These are phyloP conservation scores for Cladobotryum mycophilum DNA, from an alignment of 2,329 filamentous ascomycete genomes.

Conservation along the genomic window DNA sequence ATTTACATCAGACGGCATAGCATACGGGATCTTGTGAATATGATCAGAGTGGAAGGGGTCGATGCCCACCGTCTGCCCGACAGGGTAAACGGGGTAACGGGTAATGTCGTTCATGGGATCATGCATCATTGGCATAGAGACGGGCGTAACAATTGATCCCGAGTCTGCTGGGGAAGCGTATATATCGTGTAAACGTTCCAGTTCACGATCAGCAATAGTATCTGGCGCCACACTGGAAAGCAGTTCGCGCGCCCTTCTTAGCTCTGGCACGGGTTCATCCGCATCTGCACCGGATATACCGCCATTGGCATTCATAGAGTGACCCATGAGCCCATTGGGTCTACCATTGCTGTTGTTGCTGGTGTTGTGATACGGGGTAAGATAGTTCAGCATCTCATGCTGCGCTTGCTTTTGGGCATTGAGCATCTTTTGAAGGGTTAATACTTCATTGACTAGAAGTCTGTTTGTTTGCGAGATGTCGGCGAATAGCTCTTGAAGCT, in stretches of 20 bases:
- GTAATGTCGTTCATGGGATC: conserved; percentile 50
- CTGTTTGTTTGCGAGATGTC: conserved; percentile 64
- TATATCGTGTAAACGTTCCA: conserved; percentile 49
- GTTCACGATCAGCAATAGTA: conserved; percentile 45
- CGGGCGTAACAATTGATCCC: conserved; percentile 35
- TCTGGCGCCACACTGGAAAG: conserved; percentile 48
- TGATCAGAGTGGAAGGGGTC: conserved; percentile 93
- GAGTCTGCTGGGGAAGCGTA: conserved; percentile 51
- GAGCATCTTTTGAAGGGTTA: conserved; percentile 55
- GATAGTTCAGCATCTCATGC: conserved; percentile 50
- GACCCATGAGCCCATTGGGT: conserved; percentile 26
- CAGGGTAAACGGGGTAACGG: conserved; percentile 75
- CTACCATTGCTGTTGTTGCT: conserved; percentile 25
- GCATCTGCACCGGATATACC: conserved; percentile 35
- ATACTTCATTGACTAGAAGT: conserved; percentile 55
- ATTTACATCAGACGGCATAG: conserved; percentile 55
- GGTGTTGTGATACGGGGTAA: conserved; percentile 43
- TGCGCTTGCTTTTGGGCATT: conserved; percentile 53
- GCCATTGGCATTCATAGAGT: conserved; percentile 28
- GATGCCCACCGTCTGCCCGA: conserved; percentile 84
- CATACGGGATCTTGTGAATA: conserved; percentile 87
- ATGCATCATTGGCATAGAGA: conserved; percentile 42
- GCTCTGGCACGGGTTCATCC: conserved; percentile 46
- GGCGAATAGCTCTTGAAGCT: conserved; percentile 76
- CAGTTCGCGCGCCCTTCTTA: conserved; percentile 52